A percentile compares a stretch with the other conserved stretches of the same genome.
Conservation (phyloP, 2,329 filamentous ascomycete species). For the Sporothrix dimorphospora region DNA sequence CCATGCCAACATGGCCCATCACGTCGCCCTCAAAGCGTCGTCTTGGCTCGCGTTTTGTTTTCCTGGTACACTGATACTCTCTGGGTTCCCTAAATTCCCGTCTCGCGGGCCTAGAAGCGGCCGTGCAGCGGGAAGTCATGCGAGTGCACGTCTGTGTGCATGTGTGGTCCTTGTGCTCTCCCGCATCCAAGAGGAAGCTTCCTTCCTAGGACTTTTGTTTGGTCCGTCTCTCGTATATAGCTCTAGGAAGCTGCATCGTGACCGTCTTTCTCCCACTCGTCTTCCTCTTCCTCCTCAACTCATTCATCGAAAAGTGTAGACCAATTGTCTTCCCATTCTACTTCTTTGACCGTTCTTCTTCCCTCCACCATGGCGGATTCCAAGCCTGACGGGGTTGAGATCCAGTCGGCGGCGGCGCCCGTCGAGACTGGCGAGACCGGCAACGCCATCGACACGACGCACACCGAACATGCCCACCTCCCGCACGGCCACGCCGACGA, state of each 20-base stretch:
- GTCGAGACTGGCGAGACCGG: background rate
- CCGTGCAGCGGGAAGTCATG: background rate
- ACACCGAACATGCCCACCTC: constrained; percentile 14
- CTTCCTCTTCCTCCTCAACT: background rate
- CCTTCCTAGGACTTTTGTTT: background rate
- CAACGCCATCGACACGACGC: background rate
- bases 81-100: background rate
- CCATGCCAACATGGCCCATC: too few relatives aligned
- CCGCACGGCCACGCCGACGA: constrained; percentile 8
- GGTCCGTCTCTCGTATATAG: constrained; percentile 10
- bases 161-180: background rate
- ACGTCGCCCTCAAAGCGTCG: background rate
- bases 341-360: background rate
- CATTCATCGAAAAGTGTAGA: too few relatives aligned
- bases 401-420: background rate
- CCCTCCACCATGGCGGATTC: background rate
- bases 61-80: background rate
- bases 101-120: background rate
- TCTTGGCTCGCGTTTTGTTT: constrained; percentile 1
- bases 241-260: background rate
- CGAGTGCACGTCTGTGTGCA: background rate
- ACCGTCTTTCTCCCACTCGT: background rate
- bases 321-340: background rate
- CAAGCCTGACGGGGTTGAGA: constrained; percentile 1
- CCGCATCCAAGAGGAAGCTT: background rate